These are phyloP conservation scores for Xanthoconium separans DNA, from an alignment of 1,284 basidiomycete genomes.

Conservation along the genomic window DNA sequence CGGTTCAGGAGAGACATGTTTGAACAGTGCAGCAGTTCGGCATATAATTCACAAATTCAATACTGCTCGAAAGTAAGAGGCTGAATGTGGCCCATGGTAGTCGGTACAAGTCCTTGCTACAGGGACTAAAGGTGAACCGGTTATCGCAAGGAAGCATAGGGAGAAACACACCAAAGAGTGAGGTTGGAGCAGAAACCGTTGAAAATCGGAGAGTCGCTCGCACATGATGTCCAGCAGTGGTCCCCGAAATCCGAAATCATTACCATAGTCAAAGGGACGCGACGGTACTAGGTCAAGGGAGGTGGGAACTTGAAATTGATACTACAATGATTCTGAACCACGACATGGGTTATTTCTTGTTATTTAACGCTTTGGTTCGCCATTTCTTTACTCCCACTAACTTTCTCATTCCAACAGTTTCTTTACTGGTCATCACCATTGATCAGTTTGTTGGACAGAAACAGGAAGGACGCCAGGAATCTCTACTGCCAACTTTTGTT, in stretches of 20 bases:
- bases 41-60: slow-evolving; percentile 96
- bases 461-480: no score
- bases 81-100: slow-evolving; percentile 66
- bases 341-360: no score
- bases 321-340: no score
- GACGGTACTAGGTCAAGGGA: slow-evolving; percentile 12
- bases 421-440: no score
- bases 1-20: slow-evolving; percentile 98
- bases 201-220: slow-evolving; percentile 69
- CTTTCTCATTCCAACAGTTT: no score
- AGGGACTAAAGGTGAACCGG: slow-evolving; percentile 7
- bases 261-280: slow-evolving; percentile 4
- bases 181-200: slow-evolving; percentile 74
- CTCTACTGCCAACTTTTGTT: no score
- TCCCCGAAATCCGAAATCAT: slow-evolving; percentile 61
- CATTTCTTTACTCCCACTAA: no score
- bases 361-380: no score
- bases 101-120: slow-evolving; percentile 65
- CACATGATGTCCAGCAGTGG: slow-evolving; percentile 80
- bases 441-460: no score
- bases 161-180: slow-evolving; percentile 64
- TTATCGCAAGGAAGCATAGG: slow-evolving; percentile 2
- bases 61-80: slow-evolving; percentile 96
- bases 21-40: slow-evolving; percentile 95
- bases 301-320: neutral